Evolutionary conservation across 2,329 filamentous ascomycete genomes (phyloP).

Genomic region (Aspergillus ustus): DNA sequence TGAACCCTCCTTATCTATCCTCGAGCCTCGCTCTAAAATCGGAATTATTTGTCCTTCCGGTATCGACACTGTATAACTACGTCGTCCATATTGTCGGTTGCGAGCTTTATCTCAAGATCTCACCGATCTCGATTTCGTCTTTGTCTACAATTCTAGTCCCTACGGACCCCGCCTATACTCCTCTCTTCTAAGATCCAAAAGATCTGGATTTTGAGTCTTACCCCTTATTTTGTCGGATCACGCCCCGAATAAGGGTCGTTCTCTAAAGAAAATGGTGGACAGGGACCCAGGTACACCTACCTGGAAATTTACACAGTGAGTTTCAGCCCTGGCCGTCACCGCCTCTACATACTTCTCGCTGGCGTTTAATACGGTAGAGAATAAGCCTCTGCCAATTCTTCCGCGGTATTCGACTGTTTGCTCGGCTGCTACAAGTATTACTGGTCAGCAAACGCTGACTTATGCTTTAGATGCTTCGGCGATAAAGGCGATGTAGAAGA

Average conservation of each 20-base stretch:
- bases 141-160: slow-evolving; percentile 19
- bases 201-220: slow-evolving; percentile 23
- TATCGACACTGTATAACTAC: slow-evolving; percentile 15
- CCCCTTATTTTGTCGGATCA: slow-evolving; percentile 18
- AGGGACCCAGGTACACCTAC: slow-evolving; percentile 91
- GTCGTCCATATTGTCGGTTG: slow-evolving; percentile 7
- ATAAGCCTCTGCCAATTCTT: not conserved
- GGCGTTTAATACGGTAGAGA: not conserved
- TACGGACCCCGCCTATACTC: slow-evolving; percentile 23
- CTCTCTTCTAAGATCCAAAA: slow-evolving; percentile 14
- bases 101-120: slow-evolving; percentile 10
- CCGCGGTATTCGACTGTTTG: not conserved
- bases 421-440: not conserved
- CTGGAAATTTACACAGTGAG: slow-evolving; percentile 99
- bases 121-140: slow-evolving; percentile 14
- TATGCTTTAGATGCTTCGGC: slow-evolving; percentile 82
- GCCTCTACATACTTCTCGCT: not conserved
- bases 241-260: slow-evolving; percentile 38
- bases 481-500: slow-evolving; percentile 99
- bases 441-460: slow-evolving; percentile 9
- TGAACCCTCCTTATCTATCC: slow-evolving; percentile 22
- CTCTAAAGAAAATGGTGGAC: slow-evolving; percentile 82
- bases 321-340: slow-evolving; percentile 29
- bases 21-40: slow-evolving; percentile 18
- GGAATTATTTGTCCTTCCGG: slow-evolving; percentile 17